Evolutionary conservation across 1,284 basidiomycete genomes (phyloP), one percentile per base, ranked within the genome.

Genomic region (Xerocomus cyaneibrunnescens): DNA sequence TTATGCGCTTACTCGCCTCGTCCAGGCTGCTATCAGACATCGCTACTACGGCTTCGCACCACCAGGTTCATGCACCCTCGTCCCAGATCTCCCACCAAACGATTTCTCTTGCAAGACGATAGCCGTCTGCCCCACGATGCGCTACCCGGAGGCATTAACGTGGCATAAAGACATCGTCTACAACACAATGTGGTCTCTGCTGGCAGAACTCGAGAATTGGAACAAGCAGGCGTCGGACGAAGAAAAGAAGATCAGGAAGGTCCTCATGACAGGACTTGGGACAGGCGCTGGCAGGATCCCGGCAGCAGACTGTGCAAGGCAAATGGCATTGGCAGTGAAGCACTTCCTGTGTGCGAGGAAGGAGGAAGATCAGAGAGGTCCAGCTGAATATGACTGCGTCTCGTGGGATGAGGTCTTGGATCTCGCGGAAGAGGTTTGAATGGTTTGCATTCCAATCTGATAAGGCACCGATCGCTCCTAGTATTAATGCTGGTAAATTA

Each of bases 281-380:
- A 51, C 49, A 5, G 49, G 45, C 7, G 12, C 1, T 3, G 45
- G 49, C 21, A 34, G 12, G 25, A 30, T 51, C 19, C 8, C 45
- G 16, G 19, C 12, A 16, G 19, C 31, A n/a, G 10, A 13, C n/a
- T 51, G 45, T 5, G 45, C 37, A 27, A 55, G 16, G 14, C 52
- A 54, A 27, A 54, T 54, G 52, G 45, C 51, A 9, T 31, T 54
- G 31, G 51, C 52, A 2, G 36, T 54, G 3, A 48, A 54, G 27
- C 51, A 54, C 10, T 54, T 54, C n/a, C 19, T 54, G 27, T 31
- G 44, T 14, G 10, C 16, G 17, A 47, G 36, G 40, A 32, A 30
- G 5, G 39, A 43, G 13, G 51, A 40, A 30, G n/a, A 14, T 41
- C 12, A 38, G 36, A 47, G 22, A 7, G n/a, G 12, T 3, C 12